Percentiles rank a stretch among this genome's conserved stretches.
phyloP scores from a whole-genome alignment of 2,329 filamentous ascomycete species.

The Penicillium sp. region DNA sequence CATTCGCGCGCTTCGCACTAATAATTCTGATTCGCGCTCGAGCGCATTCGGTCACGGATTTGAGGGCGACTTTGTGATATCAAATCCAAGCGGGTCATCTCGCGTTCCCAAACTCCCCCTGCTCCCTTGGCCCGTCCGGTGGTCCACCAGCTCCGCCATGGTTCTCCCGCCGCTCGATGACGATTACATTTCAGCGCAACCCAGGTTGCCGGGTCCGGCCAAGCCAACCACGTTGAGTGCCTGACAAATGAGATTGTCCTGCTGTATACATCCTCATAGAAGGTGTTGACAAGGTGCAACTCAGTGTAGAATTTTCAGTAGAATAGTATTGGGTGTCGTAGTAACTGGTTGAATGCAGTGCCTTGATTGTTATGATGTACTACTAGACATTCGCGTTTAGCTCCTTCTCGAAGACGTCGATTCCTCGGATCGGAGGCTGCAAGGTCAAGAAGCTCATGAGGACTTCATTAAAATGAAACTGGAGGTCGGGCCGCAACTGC shows the following conservation, averaged over 20 bases:
- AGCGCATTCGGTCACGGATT: slow-evolving; percentile 6
- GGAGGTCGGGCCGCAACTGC: slow-evolving; percentile 35
- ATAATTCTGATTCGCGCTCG: too few species aligned
- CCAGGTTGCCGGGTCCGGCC: slow-evolving; percentile 18
- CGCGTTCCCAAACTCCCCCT: too few species aligned
- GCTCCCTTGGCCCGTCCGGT: background rate
- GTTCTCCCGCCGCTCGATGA: slow-evolving; percentile 18
- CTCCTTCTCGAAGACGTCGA: slow-evolving; percentile 36
- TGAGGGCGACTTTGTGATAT: slow-evolving; percentile 14
- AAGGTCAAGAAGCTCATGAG: slow-evolving; percentile 39
- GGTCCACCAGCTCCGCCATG: slow-evolving; percentile 1
- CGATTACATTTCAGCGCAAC: slow-evolving; percentile 17
- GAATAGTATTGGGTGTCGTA: too few species aligned
- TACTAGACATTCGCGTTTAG: slow-evolving; percentile 15
- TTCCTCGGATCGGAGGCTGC: slow-evolving; percentile 29
- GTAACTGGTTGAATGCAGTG: too few species aligned
- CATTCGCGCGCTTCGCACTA: too few species aligned
- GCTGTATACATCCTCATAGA: too few species aligned
- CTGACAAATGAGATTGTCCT: background rate
- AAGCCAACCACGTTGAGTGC: slow-evolving; percentile 3
- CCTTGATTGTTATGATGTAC: too few species aligned
- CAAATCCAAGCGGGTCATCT: too few species aligned
- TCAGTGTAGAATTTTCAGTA: too few species aligned
- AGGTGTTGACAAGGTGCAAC: too few species aligned
- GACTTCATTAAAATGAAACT: slow-evolving; percentile 42